These are phyloP conservation scores for Mortierella sp. DNA, from an alignment of 371 early-diverging fungal genomes.

Conservation along the genomic window DNA sequence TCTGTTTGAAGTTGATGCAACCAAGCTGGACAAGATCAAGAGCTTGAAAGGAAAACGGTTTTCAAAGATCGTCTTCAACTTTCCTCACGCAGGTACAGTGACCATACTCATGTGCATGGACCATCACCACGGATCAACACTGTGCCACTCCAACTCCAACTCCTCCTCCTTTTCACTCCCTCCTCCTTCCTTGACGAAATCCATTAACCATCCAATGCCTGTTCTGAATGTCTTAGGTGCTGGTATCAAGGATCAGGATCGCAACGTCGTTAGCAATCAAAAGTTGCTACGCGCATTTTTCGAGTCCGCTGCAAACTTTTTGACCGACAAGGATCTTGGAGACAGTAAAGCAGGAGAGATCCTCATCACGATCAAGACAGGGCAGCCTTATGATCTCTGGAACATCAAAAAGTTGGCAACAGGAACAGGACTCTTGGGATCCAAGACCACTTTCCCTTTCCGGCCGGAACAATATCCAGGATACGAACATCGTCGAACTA, in stretches of 20 bases:
- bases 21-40: slow-evolving; percentile 69
- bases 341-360: slow-evolving; percentile 72
- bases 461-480: slow-evolving; percentile 79
- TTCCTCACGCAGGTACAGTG: slow-evolving; percentile 88
- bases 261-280: slow-evolving; percentile 90
- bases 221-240: slow-evolving; percentile 56
- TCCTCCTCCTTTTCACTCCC: neutral
- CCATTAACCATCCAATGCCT: no score
- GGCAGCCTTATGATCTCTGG: slow-evolving; percentile 92
- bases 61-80: slow-evolving; percentile 92
- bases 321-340: slow-evolving; percentile 55
- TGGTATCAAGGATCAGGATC: slow-evolving; percentile 94
- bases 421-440: slow-evolving; percentile 65
- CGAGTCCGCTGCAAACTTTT: slow-evolving; percentile 63
- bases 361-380: slow-evolving; percentile 86
- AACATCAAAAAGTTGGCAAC: slow-evolving; percentile 80
- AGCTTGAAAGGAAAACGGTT: slow-evolving; percentile 69
- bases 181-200: neutral
- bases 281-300: slow-evolving; percentile 78
- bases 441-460: slow-evolving; percentile 72
- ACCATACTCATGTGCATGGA: no score
- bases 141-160: no score
- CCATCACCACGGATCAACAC: no score
- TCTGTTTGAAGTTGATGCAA: slow-evolving; percentile 85
- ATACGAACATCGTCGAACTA: slow-evolving; percentile 93